These are phyloP conservation scores for Capsicum rhomboideum DNA, from an alignment of 257 asterid species.

Conservation along the genomic window DNA sequence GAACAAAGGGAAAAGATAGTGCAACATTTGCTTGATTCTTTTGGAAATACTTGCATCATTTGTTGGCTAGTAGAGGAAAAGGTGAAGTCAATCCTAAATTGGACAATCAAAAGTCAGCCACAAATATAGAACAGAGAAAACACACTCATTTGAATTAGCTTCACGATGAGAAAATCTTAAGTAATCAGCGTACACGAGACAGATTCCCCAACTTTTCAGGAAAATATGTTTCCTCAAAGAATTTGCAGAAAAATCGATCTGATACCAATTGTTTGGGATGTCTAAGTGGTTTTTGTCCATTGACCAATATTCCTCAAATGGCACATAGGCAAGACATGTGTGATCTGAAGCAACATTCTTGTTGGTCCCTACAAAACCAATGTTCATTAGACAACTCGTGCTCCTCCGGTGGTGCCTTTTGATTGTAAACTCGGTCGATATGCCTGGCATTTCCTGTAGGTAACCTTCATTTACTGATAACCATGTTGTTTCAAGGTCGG, in stretches of 20 bases:
- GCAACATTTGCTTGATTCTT: background rate
- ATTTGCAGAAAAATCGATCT: background rate
- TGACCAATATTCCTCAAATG: background rate
- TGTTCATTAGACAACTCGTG: background rate
- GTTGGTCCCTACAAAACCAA: background rate
- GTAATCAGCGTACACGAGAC: background rate
- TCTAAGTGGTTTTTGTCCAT: background rate
- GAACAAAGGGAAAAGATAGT: background rate
- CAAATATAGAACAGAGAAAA: background rate
- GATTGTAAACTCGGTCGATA: background rate
- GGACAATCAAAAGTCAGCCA: background rate
- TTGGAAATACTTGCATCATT: background rate
- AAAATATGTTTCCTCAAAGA: background rate
- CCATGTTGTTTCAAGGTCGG: background rate
- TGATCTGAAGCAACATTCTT: background rate
- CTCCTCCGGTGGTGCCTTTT: background rate
- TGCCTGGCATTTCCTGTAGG: background rate
- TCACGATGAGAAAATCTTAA: background rate
- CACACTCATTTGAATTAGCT: background rate
- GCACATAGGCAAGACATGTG: background rate
- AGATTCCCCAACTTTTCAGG: background rate
- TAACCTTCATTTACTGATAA: background rate
- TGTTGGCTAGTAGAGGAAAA: background rate
- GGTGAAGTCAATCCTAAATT: too few relatives aligned
- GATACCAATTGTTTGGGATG: constrained; percentile 3